Conservation (phyloP, 2,329 filamentous ascomycete species). For the Tolypocladium cylindrosporum region DNA sequence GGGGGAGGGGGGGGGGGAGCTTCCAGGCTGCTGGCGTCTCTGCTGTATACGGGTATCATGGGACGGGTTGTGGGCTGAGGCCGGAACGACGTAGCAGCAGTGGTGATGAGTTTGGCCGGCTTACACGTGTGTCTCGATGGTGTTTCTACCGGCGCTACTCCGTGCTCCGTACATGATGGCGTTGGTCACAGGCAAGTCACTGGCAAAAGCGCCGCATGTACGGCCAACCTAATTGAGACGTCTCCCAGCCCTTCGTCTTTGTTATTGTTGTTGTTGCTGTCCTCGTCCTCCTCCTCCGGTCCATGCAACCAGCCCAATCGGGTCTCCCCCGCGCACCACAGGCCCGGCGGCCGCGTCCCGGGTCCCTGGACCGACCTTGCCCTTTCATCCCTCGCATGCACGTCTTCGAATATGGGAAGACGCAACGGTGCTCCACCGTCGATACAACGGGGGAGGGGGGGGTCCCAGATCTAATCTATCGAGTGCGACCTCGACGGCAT, state of each 20-base stretch:
- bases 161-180: neutral
- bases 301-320: neutral
- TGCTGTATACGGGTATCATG: neutral
- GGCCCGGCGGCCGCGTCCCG: neutral
- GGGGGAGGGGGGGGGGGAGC: neutral
- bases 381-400: neutral
- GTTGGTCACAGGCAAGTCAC: neutral
- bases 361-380: neutral
- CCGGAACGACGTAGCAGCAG: neutral
- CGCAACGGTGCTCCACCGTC: neutral
- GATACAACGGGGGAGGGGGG: neutral
- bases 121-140: neutral
- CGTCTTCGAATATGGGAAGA: conserved; percentile 1
- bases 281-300: neutral
- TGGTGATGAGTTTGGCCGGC: neutral
- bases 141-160: neutral
- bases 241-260: neutral
- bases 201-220: neutral
- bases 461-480: neutral
- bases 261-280: neutral
- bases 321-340: neutral
- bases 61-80: neutral
- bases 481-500: neutral
- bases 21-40: neutral
- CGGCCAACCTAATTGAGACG: neutral